Base-by-base conservation (phyloP, 257 asterid genomes). In the Lavandula angustifolia region DNA sequence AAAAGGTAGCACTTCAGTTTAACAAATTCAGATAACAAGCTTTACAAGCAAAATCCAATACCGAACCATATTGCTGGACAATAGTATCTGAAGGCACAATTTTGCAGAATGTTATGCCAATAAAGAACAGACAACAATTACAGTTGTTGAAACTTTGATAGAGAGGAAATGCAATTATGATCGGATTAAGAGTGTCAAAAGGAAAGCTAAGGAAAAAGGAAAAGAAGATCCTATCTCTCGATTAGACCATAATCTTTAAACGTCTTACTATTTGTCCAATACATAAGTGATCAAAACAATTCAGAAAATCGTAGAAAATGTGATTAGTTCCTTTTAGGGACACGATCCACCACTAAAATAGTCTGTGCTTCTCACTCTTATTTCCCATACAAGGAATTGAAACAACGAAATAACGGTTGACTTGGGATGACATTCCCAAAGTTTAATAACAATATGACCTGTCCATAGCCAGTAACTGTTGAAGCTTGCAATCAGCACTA, bases 1-100 rank as follows among this genome's bases (percentile, higher is more conserved):
- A 27, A 56, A 72, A 67, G 42, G 66, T 34, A 62, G 55, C 46
- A 47, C 9, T 35, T 55, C 34, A 48, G 47, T 13, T 46, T 32
- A 42, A 68, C 11, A 53, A 32, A 63, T 46, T 41, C 31, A 56
- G 14, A 11, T 29, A 42, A 70, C 68, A 32, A 47, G 11, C 29
- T 53, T 63, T 41, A 50, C 42, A 61, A 61, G 68, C 52, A 60
- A 69, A 7, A 49, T 18, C 22, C 47, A 61, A 43, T 13, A 1
- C 18, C 51, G 22, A 60, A 47, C 33, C 54, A 59, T 40, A 47
- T 18, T 46, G 67, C 29, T 17, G 58, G 68, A 11, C 58, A 7
- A 8, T 42, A 34, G 27, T 48, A 50, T 14, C 7, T 7, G 18
- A 42, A 33, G 40, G 57, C 34, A 41, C 16, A 50, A 37, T 33